Evolutionary conservation across 495 filamentous ascomycete genomes (phyloP), one percentile per base, ranked within the genome.

Genomic region (Aspergillus biplanus): DNA sequence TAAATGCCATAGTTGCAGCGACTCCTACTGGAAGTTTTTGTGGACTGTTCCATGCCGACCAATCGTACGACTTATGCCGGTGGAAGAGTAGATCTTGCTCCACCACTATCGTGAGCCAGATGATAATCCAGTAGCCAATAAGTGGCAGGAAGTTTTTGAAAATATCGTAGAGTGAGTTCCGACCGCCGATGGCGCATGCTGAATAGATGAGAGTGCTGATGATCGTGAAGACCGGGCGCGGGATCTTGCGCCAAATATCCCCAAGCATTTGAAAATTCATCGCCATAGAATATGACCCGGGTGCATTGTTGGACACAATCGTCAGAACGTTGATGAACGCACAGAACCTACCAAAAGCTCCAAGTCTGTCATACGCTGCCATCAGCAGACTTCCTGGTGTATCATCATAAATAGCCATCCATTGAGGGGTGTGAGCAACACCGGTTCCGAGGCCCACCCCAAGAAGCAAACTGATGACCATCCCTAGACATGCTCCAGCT

Each of bases 201-300:
- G 75, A 70, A 63, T 82, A 82, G 7, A 82, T 67, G 48, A 79
- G 55, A 16, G 78, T 80, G 16, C 67, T 70, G 53, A 80, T 56
- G 15, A 73, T 74, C 2, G 70, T 78, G 83, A 87, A 94, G 53
- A 93, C 54, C 63, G 90, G 90, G 5, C 89, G 85, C 0, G 91
- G 90, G 13, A 94, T 81, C 47, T 76, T 81, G 68, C 83, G 82
- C 54, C 87, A 89, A 58, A 78, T 77, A 12, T 80, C 77, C 0
- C 85, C 86, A 7, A 95, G 73, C 56, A 92, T 84, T 69, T 94
- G 91, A 59, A 93, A 82, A 33, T 88, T 87, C 61, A 95, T 86
- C 1, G 86, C 85, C 61, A 93, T 87, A 32, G 87, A 86, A 71
- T 92, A 93, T 0, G 85, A 84, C 0, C 88, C 86, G 0, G 89